A percentile compares a stretch with the other conserved stretches of the same genome.
phyloP scores from a whole-genome alignment of 164 flowering plant genomes.

The Vitis labrusca region DNA sequence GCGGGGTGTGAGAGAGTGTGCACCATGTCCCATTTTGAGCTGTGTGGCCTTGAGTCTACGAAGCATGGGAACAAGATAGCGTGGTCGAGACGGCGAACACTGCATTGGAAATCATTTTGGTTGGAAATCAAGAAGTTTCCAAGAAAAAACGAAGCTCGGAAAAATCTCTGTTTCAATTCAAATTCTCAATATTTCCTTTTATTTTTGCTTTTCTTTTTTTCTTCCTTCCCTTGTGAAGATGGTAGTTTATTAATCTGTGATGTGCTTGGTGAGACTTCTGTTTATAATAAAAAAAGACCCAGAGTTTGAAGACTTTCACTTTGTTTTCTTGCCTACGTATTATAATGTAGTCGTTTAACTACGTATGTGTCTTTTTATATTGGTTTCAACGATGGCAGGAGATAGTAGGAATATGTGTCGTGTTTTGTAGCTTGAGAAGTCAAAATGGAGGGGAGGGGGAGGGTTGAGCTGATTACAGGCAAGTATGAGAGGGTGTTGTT shows the following conservation, averaged over 20 bases:
- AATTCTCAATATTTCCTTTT: background rate
- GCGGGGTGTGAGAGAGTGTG: conserved; percentile 61
- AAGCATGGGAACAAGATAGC: conserved; percentile 37
- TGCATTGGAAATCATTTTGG: conserved; percentile 38
- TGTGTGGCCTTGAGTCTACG: conserved; percentile 10
- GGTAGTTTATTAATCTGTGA: conserved; percentile 3
- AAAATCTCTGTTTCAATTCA: conserved; percentile 20
- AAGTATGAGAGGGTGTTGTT: background rate
- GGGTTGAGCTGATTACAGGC: conserved; percentile 1
- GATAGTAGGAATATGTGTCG: conserved; percentile 53
- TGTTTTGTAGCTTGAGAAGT: conserved; percentile 29
- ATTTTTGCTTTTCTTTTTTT: background rate
- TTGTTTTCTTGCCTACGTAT: conserved; percentile 16
- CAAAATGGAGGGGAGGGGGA: conserved; percentile 13
- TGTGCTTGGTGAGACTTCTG: conserved; percentile 8
- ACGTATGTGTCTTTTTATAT: background rate
- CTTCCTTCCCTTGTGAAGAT: background rate
- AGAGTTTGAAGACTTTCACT: conserved; percentile 11
- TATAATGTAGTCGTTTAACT: background rate
- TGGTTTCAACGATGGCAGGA: conserved; percentile 18
- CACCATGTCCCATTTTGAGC: conserved; percentile 20
- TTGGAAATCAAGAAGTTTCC: background rate
- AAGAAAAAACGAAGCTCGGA: conserved; percentile 14
- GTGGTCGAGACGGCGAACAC: conserved; percentile 74
- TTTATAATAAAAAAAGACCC: conserved; percentile 1